Percentiles rank a stretch among this genome's conserved stretches.
These are phyloP conservation scores for Carallia brachiata DNA, from an alignment of 345 rosid genomes.

Conservation along the genomic window DNA sequence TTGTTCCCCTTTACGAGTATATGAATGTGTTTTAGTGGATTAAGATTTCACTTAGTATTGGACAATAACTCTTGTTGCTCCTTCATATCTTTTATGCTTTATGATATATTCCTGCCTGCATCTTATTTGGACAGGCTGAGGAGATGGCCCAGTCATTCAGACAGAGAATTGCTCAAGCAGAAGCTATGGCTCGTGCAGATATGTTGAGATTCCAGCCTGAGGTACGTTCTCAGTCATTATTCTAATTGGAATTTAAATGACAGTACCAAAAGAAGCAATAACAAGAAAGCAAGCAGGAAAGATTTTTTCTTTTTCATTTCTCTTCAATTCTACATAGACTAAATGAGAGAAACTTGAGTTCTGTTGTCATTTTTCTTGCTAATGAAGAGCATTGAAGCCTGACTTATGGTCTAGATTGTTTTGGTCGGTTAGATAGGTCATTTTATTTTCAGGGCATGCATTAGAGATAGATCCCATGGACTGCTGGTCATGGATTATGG, in stretches of 20 bases:
- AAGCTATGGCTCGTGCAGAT: conserved; percentile 99
- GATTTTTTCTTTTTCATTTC: too few species aligned
- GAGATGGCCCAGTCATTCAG: conserved; percentile 99
- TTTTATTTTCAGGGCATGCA: not conserved
- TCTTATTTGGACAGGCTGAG: conserved; percentile 63
- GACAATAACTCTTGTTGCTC: not conserved
- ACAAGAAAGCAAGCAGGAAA: too few species aligned
- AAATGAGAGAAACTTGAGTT: too few species aligned
- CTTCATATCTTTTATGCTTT: not conserved
- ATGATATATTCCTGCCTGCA: not conserved
- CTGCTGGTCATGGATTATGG: not conserved
- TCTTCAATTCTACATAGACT: too few species aligned
- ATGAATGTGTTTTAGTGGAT: not conserved
- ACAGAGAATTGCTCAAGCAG: conserved; percentile 98
- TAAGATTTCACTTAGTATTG: not conserved
- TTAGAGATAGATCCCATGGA: not conserved
- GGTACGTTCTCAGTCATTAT: conserved; percentile 35
- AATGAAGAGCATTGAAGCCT: too few species aligned
- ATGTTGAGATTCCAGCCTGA: conserved; percentile 98
- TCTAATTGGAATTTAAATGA: not conserved
- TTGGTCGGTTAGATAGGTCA: not conserved
- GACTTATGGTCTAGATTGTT: too few species aligned
- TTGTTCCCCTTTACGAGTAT: not conserved
- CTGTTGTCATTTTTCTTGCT: too few species aligned
- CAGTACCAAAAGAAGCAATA: too few species aligned